Percentiles rank a stretch among this genome's conserved stretches.
Conservation (phyloP, 306 rosid genomes). For the Amphicarpaea edgeworthii region DNA sequence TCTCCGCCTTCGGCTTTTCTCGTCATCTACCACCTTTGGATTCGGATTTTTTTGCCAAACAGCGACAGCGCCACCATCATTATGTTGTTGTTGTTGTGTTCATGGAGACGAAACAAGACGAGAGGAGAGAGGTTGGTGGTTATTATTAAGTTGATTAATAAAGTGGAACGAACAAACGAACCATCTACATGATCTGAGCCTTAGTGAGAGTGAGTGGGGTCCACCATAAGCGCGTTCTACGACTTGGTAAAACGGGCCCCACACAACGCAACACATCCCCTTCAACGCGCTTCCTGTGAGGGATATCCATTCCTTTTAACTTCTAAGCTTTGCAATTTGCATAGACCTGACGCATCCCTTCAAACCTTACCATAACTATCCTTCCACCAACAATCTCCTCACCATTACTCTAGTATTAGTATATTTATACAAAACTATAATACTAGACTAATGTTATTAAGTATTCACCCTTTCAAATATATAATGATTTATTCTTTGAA, state of each 20-base stretch:
- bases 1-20: constrained; percentile 43
- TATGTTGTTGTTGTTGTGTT: too few relatives aligned
- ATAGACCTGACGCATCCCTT: neutral
- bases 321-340: neutral
- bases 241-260: constrained; percentile 50
- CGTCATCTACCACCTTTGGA: constrained; percentile 30
- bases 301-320: neutral
- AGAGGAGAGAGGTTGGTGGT: too few relatives aligned
- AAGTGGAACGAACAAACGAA: too few relatives aligned
- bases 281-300: constrained; percentile 31
- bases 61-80: constrained; percentile 25
- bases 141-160: too few relatives aligned
- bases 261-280: neutral
- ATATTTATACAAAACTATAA: too few relatives aligned
- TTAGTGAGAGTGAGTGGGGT: constrained; percentile 44
- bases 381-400: too few relatives aligned
- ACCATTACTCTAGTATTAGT: too few relatives aligned
- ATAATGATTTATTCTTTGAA: too few relatives aligned
- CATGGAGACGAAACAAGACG: too few relatives aligned
- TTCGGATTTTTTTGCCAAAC: neutral
- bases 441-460: too few relatives aligned
- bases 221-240: constrained; percentile 60
- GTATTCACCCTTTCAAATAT: too few relatives aligned
- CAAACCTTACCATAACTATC: neutral
- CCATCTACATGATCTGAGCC: too few relatives aligned